These are phyloP conservation scores for Xerocomus spinulosus DNA, from an alignment of 768 basidiomycete genomes.

Conservation along the genomic window DNA sequence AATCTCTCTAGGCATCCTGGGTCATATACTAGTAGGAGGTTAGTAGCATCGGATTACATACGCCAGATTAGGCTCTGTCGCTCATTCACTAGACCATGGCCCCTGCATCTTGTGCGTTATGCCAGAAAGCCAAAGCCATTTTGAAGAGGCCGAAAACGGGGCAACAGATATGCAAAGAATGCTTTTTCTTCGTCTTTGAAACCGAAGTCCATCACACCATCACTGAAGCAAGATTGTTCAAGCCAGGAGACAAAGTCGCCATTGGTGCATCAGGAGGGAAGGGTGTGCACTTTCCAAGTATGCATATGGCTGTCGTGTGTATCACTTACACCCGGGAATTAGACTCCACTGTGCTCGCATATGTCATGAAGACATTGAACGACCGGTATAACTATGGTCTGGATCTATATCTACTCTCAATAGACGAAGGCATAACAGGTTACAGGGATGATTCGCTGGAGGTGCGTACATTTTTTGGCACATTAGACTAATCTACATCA, in stretches of 20 bases:
- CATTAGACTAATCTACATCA: conserved; percentile 3
- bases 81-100: conserved; percentile 52
- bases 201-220: conserved; percentile 98
- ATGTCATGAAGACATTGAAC: conserved; percentile 95
- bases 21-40: not conserved
- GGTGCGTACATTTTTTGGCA: conserved; percentile 38
- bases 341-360: conserved; percentile 98
- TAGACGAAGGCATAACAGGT: conserved; percentile 98
- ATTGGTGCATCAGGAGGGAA: conserved; percentile 99
- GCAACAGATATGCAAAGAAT: conserved; percentile 93
- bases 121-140: conserved; percentile 73
- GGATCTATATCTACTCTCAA: conserved; percentile 87
- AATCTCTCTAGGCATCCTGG: conserved; percentile 65
- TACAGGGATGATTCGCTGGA: conserved; percentile 97
- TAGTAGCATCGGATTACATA: too few relatives aligned
- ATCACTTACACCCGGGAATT: conserved; percentile 3
- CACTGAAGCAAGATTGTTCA: conserved; percentile 75
- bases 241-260: conserved; percentile 85
- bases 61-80: too few relatives aligned
- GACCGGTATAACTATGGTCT: conserved; percentile 91
- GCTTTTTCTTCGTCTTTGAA: conserved; percentile 97
- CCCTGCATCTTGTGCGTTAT: conserved; percentile 74
- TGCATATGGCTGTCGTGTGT: not conserved
- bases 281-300: conserved; percentile 45
- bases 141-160: conserved; percentile 95